Evolutionary conservation across 352 stramenopile genomes (phyloP).

Genomic region (Phytophthora nicotianae): DNA sequence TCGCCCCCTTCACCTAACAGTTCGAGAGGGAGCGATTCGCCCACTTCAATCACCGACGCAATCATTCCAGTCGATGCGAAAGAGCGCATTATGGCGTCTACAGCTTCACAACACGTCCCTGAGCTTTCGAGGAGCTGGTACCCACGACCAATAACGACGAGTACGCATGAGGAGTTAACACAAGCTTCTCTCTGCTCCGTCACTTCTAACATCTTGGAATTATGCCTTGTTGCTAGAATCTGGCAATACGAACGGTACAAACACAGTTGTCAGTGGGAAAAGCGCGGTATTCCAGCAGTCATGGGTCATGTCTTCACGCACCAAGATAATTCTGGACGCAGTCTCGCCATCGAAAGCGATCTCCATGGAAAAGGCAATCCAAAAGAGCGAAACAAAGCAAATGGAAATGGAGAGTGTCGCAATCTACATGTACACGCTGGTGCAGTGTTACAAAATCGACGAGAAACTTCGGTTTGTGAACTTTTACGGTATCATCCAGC

Average conservation of each 20-base stretch:
- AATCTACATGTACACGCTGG: constrained; percentile 53
- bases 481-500: neutral
- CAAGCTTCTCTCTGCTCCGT: neutral
- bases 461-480: constrained; percentile 35
- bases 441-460: constrained; percentile 61
- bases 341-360: constrained; percentile 19
- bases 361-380: constrained; percentile 3
- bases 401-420: constrained; percentile 43
- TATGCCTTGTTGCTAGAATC: constrained; percentile 13
- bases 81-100: constrained; percentile 36
- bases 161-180: constrained; percentile 9
- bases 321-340: constrained; percentile 37
- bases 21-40: constrained; percentile 18
- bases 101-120: constrained; percentile 19
- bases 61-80: constrained; percentile 35
- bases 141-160: constrained; percentile 9
- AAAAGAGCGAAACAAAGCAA: constrained; percentile 24
- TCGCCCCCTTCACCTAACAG: constrained; percentile 15
- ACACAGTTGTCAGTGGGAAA: constrained; percentile 1
- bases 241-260: neutral
- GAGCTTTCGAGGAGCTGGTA: constrained; percentile 4
- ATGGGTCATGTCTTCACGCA: constrained; percentile 47
- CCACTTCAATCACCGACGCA: constrained; percentile 12
- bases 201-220: neutral
- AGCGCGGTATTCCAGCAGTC: constrained; percentile 30